Percentiles rank a stretch among this genome's conserved stretches.
Conservation (phyloP, 169 alveolate species). For the Cryptosporidium sp. region DNA sequence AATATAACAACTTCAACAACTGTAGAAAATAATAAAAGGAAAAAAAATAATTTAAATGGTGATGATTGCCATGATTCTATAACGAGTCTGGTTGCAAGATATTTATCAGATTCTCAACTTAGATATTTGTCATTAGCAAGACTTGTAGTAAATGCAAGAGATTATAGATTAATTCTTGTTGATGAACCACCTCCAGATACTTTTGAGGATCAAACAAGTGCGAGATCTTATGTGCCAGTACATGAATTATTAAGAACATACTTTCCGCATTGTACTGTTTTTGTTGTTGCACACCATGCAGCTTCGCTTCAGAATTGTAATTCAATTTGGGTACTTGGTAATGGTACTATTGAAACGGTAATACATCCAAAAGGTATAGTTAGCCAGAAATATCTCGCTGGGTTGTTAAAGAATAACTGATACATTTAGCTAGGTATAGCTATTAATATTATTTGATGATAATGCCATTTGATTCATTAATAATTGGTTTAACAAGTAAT, state of each 20-base stretch:
- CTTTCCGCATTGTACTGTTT: conserved; percentile 74
- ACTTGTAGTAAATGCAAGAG: conserved; percentile 71
- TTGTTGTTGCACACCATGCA: conserved; percentile 74
- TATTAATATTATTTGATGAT: too few relatives aligned
- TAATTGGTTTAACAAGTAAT: too few relatives aligned
- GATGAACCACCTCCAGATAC: conserved; percentile 82
- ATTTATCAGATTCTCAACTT: conserved; percentile 74
- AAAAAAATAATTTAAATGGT: neutral
- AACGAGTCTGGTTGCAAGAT: conserved; percentile 56
- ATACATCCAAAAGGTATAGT: conserved; percentile 47
- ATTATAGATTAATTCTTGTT: conserved; percentile 77
- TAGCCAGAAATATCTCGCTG: conserved; percentile 45
- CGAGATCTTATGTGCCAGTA: conserved; percentile 48
- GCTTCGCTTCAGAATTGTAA: conserved; percentile 71
- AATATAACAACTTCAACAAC: conserved; percentile 21
- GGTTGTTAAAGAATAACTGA: conserved; percentile 14
- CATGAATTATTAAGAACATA: conserved; percentile 71
- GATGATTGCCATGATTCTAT: conserved; percentile 19
- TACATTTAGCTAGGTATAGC: neutral
- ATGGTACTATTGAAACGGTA: conserved; percentile 61
- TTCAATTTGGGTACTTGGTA: conserved; percentile 73
- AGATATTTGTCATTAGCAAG: conserved; percentile 78
- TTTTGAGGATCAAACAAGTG: conserved; percentile 45
- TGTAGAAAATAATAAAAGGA: neutral
- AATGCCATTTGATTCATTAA: too few relatives aligned